phyloP scores from a whole-genome alignment of 768 basidiomycete species.

The Leucocoprinus leucothites region DNA sequence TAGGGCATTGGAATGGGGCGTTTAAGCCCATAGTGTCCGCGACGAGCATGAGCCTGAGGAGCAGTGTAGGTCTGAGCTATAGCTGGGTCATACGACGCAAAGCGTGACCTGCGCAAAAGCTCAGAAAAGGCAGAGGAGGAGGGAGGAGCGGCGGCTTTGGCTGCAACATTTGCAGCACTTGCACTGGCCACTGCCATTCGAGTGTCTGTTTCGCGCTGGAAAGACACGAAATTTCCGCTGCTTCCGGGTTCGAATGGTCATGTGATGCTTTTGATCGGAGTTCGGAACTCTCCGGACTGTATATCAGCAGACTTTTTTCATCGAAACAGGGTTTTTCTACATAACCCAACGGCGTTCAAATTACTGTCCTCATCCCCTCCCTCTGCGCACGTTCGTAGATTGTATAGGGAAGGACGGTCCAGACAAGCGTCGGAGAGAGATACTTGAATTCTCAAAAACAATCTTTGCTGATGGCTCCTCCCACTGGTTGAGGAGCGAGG shows the following conservation, averaged over 20 bases:
- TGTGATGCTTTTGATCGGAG: neutral
- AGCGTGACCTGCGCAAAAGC: conserved; percentile 78
- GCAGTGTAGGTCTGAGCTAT: conserved; percentile 80
- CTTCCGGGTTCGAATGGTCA: too few species aligned
- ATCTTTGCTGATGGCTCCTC: conserved; percentile 89
- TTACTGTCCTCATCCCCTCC: conserved; percentile 51
- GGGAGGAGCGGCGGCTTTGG: conserved; percentile 19
- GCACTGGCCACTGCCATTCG: neutral
- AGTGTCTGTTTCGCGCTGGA: too few species aligned
- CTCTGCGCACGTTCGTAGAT: conserved; percentile 28
- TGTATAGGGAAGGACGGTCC: conserved; percentile 72
- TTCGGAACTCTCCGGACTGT: conserved; percentile 17
- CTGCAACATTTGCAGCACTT: too few species aligned
- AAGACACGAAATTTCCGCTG: too few species aligned
- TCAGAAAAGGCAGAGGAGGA: conserved; percentile 64
- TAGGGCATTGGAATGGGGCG: conserved; percentile 71
- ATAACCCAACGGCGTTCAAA: conserved; percentile 66
- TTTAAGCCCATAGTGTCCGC: conserved; percentile 86
- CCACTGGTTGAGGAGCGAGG: conserved; percentile 86
- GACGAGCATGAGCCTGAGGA: conserved; percentile 62
- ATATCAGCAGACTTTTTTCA: conserved; percentile 27
- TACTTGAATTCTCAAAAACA: conserved; percentile 76
- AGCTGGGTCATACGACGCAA: conserved; percentile 72
- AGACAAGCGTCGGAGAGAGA: conserved; percentile 86
- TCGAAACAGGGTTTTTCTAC: conserved; percentile 10